Percentiles rank a stretch among this genome's conserved stretches.
phyloP scores from a whole-genome alignment of 257 asterid genomes.

The Sherardia arvensis region DNA sequence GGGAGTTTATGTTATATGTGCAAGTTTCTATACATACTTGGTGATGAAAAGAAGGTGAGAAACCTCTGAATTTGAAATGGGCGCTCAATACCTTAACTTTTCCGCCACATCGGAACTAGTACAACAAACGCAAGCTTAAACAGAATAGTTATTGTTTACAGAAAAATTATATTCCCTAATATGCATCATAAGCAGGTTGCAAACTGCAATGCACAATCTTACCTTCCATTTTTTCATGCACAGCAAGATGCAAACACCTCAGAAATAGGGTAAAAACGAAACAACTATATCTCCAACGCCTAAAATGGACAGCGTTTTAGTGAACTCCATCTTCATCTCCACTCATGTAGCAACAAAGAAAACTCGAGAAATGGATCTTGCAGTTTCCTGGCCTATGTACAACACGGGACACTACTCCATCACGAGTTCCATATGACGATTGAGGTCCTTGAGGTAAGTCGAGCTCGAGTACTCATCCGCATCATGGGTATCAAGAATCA shows the following conservation, averaged over 20 bases:
- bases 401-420: conserved; percentile 46
- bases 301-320: neutral
- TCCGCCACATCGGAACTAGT: neutral
- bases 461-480: conserved; percentile 70
- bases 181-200: conserved; percentile 9
- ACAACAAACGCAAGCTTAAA: neutral
- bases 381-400: neutral
- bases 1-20: no score
- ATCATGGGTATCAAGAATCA: conserved; percentile 59
- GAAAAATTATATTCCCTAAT: neutral
- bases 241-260: neutral
- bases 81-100: neutral
- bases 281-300: conserved; percentile 1
- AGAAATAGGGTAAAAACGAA: neutral
- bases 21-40: neutral
- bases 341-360: neutral
- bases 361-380: neutral
- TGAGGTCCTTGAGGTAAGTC: conserved; percentile 64
- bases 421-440: conserved; percentile 82
- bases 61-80: neutral
- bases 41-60: neutral
- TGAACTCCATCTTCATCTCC: neutral
- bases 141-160: neutral
- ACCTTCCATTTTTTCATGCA: neutral
- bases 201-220: neutral